Evolutionary conservation across 768 basidiomycete genomes (phyloP), one percentile per base, ranked within the genome.

Genomic region (Neoboletus subvelutipes): DNA sequence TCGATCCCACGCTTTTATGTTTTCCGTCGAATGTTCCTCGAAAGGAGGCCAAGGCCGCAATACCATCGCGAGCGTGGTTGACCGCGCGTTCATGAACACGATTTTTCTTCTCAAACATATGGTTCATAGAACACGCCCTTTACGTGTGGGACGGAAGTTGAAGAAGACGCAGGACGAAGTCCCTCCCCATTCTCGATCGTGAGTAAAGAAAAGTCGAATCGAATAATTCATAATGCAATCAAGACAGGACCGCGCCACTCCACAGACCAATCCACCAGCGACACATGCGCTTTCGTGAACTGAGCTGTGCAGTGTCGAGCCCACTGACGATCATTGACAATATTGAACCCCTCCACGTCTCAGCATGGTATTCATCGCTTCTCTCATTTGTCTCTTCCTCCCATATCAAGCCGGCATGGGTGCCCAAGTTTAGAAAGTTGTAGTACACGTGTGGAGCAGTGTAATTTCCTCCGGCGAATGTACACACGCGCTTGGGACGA

Each of bases 391-490:
- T 53, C 11, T 74, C 63, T 64, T 86, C 82, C 41, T 84, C 77
- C 59, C 83, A 76, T 10, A 67, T 55, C 17, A 88, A 59, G 2
- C 84, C 84, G 0, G 69, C 70, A 3, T 49, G 50, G 39, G 61
- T 65, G 2, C 71, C 77, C 51, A 77, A 68, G 12, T 55, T 63
- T 8, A 89, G 58, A 68, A 89, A 89, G 40, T 71, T 68, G 11
- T 79, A 73, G 71, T 84, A 87, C 31, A 83, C 78, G 22, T 76
- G 61, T 4, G 77, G 58, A 5, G 65, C 73, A 1, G 88, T 88
- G 67, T 88, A 87, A 42, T 78, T 81, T 5, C 88, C 88, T 15
- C 83, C 82, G 1, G 85, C 83, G n/a, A 40, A 88, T 76, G 64
- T 87, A 84, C 1, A 79, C 76, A 29, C 79, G 71, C 3, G 83